phyloP scores from a whole-genome alignment of 768 basidiomycete genomes.

The Mrakia hoshinonis region DNA sequence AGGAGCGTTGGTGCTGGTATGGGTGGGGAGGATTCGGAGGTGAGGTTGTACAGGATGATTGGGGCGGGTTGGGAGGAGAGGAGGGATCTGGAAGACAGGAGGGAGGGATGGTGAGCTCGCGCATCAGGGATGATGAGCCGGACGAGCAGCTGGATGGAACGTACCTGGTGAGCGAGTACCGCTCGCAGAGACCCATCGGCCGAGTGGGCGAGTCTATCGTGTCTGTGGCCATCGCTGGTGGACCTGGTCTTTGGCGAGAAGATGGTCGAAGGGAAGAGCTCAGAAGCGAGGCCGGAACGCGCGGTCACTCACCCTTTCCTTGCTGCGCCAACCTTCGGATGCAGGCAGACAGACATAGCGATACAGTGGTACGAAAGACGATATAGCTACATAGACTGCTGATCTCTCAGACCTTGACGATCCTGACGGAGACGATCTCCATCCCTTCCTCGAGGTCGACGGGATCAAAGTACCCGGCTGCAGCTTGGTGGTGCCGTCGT shows the following conservation, averaged over 20 bases:
- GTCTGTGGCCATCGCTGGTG: background rate
- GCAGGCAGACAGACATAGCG: no score
- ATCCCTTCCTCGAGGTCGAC: no score
- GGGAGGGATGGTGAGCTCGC: background rate
- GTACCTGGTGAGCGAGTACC: background rate
- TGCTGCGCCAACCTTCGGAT: no score
- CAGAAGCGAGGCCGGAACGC: no score
- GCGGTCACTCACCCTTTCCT: no score
- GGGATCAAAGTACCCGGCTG: no score
- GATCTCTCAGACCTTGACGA: no score
- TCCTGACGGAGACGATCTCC: no score
- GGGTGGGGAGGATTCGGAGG: no score
- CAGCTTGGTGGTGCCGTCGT: no score
- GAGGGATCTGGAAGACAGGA: background rate
- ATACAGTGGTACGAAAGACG: no score
- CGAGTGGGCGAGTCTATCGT: background rate
- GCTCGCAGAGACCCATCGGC: conserved; percentile 2
- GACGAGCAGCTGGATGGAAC: background rate
- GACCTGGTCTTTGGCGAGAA: background rate
- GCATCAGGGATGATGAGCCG: background rate
- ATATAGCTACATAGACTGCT: no score
- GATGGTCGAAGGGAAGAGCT: background rate
- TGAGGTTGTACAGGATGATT: background rate
- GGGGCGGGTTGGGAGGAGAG: conserved; percentile 1
- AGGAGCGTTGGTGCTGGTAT: background rate